phyloP scores from a whole-genome alignment of 257 asterid species.

The Schizonepeta tenuifolia region DNA sequence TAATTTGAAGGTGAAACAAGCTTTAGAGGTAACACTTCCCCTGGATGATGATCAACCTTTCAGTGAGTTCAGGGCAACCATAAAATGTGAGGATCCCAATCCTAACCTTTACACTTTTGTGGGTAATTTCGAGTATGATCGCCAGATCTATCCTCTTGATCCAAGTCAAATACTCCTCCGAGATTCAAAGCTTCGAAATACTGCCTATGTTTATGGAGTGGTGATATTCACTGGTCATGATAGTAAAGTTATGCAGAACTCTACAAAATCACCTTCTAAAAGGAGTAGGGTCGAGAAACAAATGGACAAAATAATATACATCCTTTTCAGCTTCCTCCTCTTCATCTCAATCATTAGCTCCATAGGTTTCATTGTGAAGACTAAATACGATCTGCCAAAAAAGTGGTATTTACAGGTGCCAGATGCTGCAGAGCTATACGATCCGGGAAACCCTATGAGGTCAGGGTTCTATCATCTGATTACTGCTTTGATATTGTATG shows the following conservation, averaged over 20 bases:
- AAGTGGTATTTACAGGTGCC: slow-evolving; percentile 93
- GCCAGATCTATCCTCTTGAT: slow-evolving; percentile 83
- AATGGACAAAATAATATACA: slow-evolving; percentile 93
- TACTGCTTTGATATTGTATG: slow-evolving; percentile 91
- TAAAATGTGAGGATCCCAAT: slow-evolving; percentile 95
- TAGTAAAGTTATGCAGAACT: slow-evolving; percentile 95
- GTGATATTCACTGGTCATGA: slow-evolving; percentile 92
- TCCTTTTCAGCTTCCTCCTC: slow-evolving; percentile 84
- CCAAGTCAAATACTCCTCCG: slow-evolving; percentile 95
- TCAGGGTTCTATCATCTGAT: slow-evolving; percentile 89
- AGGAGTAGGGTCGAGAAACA: slow-evolving; percentile 88
- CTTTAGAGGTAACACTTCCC: slow-evolving; percentile 75
- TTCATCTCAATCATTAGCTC: slow-evolving; percentile 92
- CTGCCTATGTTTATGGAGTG: slow-evolving; percentile 83
- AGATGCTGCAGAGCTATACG: slow-evolving; percentile 52
- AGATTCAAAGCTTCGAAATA: slow-evolving; percentile 94
- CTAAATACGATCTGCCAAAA: slow-evolving; percentile 70
- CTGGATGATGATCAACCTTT: slow-evolving; percentile 71
- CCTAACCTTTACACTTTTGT: slow-evolving; percentile 87
- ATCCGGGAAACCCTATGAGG: slow-evolving; percentile 60
- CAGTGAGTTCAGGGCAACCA: slow-evolving; percentile 71
- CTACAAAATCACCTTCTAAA: slow-evolving; percentile 94
- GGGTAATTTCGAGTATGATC: slow-evolving; percentile 89
- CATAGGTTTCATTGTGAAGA: slow-evolving; percentile 76
- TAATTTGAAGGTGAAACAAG: slow-evolving; percentile 90